phyloP scores from a whole-genome alignment of 2,329 filamentous ascomycete genomes.

The Penicillium sp. region DNA sequence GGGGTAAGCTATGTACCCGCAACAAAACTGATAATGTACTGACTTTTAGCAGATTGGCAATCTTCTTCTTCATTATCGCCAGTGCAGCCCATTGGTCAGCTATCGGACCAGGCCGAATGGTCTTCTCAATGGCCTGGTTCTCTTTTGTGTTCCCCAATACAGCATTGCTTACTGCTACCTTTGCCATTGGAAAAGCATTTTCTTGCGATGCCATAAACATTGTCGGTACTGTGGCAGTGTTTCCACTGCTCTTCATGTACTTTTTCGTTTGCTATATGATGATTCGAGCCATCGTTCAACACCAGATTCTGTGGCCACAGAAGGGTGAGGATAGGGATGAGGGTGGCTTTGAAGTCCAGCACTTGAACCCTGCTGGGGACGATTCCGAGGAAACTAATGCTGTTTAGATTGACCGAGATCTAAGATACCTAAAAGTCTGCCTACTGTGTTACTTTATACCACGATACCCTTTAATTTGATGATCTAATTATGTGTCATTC shows the following conservation, averaged over 20 bases:
- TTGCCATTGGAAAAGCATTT: slow-evolving; percentile 66
- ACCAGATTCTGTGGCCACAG: slow-evolving; percentile 74
- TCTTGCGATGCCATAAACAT: slow-evolving; percentile 62
- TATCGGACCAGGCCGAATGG: slow-evolving; percentile 59
- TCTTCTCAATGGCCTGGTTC: slow-evolving; percentile 84
- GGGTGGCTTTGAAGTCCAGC: slow-evolving; percentile 54
- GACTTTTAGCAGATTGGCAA: slow-evolving; percentile 54
- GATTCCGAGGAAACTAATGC: slow-evolving; percentile 13
- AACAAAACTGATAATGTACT: slow-evolving; percentile 10
- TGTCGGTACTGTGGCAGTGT: slow-evolving; percentile 66
- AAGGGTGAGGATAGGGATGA: slow-evolving; percentile 66
- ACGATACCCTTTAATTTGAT: neutral
- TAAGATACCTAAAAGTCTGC: neutral
- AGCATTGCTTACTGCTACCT: slow-evolving; percentile 70
- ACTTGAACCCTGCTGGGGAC: slow-evolving; percentile 29
- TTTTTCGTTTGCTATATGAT: slow-evolving; percentile 68
- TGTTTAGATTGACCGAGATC: slow-evolving; percentile 8
- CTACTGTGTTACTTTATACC: neutral
- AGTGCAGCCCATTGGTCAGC: slow-evolving; percentile 74
- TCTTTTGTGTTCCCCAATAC: slow-evolving; percentile 82
- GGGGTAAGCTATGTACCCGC: slow-evolving; percentile 49
- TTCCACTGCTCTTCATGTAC: slow-evolving; percentile 68
- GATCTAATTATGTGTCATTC: neutral
- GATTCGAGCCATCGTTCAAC: slow-evolving; percentile 64
- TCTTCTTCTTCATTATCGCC: slow-evolving; percentile 82